Conservation (phyloP, 257 asterid genomes). For the Nicotiana otophora region DNA sequence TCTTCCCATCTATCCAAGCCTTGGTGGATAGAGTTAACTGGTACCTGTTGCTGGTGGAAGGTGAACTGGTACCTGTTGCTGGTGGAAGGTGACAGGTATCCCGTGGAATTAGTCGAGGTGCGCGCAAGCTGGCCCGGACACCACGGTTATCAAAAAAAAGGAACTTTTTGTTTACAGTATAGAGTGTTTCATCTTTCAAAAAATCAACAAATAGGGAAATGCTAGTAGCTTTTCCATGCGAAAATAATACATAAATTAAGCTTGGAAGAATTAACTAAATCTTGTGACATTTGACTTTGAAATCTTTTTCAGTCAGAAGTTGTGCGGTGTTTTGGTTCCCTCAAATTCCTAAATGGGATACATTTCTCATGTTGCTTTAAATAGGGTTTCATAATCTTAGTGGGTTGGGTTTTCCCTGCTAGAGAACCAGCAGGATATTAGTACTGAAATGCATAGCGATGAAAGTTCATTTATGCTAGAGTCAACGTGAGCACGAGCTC, state of each 20-base stretch:
- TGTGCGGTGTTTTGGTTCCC: background rate
- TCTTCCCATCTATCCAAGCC: no score
- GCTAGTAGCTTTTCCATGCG: background rate
- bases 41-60: no score
- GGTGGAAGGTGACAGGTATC: no score
- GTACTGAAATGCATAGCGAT: background rate
- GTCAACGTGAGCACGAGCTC: background rate
- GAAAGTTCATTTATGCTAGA: background rate
- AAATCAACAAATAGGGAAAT: background rate
- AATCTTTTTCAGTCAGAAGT: background rate
- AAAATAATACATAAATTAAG: background rate
- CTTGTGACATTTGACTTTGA: background rate
- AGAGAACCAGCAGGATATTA: background rate
- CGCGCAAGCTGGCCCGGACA: no score
- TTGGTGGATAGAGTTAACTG: no score
- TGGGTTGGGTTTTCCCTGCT: background rate
- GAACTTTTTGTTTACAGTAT: background rate
- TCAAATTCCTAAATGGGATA: background rate
- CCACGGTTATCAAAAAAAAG: no score
- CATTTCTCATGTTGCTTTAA: background rate
- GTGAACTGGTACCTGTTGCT: no score
- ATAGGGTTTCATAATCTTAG: background rate
- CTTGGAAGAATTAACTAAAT: background rate
- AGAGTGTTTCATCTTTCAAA: background rate
- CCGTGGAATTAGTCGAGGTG: no score